Percentiles rank a stretch among this genome's conserved stretches.
Evolutionary conservation across 495 filamentous ascomycete genomes (phyloP).

Genomic region (Entonaema liquescens): DNA sequence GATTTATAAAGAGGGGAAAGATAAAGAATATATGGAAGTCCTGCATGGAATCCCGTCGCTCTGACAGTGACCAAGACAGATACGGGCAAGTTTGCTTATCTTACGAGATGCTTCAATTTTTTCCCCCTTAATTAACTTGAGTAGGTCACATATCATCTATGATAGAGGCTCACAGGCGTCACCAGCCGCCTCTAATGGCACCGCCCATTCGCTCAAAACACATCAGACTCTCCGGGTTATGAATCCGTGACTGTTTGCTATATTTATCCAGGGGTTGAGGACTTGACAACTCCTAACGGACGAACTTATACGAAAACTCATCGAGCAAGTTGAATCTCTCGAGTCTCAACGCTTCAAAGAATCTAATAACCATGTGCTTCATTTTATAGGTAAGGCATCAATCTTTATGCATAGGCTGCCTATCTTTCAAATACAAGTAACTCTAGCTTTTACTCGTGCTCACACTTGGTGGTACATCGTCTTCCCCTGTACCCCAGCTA

Average conservation of each 20-base stretch:
- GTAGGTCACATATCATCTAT: too few relatives aligned
- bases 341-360: background rate
- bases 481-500: slow-evolving; percentile 67
- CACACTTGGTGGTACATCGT: slow-evolving; percentile 68
- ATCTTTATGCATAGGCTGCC: background rate
- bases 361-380: background rate
- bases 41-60: background rate
- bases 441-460: slow-evolving; percentile 32
- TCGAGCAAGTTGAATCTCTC: background rate
- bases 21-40: background rate
- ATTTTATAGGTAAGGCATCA: background rate
- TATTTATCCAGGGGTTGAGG: background rate
- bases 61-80: background rate
- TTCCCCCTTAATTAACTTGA: too few relatives aligned
- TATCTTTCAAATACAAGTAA: background rate
- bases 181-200: background rate
- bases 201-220: background rate
- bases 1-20: slow-evolving; percentile 11
- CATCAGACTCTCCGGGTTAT: background rate
- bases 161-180: background rate
- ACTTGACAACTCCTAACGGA: background rate
- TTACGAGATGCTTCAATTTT: too few relatives aligned
- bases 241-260: background rate
- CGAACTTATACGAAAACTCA: background rate
- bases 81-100: background rate